Conservation (phyloP, 1,139 yeast species). For the Pichia sp. region DNA sequence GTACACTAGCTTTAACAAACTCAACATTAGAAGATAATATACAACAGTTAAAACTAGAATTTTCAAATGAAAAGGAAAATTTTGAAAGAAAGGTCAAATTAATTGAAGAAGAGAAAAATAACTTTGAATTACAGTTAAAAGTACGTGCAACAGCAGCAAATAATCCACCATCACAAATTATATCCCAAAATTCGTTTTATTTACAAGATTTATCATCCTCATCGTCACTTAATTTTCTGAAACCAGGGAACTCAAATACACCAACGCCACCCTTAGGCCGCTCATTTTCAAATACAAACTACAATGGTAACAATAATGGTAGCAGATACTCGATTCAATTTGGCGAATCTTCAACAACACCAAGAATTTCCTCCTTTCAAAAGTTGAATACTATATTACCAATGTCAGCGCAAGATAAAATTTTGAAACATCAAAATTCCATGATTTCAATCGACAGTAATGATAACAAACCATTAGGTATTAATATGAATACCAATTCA, state of each 20-base stretch:
- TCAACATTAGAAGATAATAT: constrained; percentile 4
- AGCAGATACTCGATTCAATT: constrained; percentile 18
- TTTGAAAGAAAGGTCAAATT: constrained; percentile 23
- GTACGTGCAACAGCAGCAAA: constrained; percentile 7
- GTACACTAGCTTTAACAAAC: constrained; percentile 1
- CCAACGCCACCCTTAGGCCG: constrained; percentile 18
- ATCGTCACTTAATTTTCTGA: constrained; percentile 17
- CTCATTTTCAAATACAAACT: constrained; percentile 13
- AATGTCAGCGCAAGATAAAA: constrained; percentile 16
- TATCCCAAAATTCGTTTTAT: constrained; percentile 19
- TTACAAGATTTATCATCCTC: constrained; percentile 27
- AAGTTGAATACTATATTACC: constrained; percentile 11
- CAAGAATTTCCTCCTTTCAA: constrained; percentile 18
- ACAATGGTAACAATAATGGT: constrained; percentile 9
- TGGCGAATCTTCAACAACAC: constrained; percentile 30
- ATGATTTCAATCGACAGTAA: constrained; percentile 11
- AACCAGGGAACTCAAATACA: constrained; percentile 7
- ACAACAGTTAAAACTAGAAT: constrained; percentile 15
- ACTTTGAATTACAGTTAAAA: constrained; percentile 15
- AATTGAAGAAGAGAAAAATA: constrained; percentile 27
- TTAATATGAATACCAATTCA: background rate
- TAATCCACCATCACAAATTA: constrained; percentile 1
- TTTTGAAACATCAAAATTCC: constrained; percentile 19
- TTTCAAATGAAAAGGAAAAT: constrained; percentile 19
- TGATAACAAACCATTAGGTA: constrained; percentile 9